These are phyloP conservation scores for Daphne laureola DNA, from an alignment of 441 rosid genomes.

Conservation along the genomic window DNA sequence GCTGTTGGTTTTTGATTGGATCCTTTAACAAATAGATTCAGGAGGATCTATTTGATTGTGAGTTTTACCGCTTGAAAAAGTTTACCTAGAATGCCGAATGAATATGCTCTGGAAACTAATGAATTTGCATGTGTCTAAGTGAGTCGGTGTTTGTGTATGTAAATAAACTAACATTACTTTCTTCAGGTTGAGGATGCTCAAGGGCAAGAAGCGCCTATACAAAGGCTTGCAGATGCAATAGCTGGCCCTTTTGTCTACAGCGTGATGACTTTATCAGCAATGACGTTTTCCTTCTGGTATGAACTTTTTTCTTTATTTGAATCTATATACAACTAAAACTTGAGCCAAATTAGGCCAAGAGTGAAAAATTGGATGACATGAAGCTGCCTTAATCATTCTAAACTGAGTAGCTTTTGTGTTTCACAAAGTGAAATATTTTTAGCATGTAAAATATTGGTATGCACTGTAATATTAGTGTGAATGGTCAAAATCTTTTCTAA, in stretches of 20 bases:
- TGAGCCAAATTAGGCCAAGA: no score
- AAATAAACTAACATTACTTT: not conserved
- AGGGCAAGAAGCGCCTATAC: constrained; percentile 90
- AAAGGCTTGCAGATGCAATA: constrained; percentile 88
- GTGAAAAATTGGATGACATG: not conserved
- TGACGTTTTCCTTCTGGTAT: constrained; percentile 89
- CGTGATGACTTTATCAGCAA: constrained; percentile 76
- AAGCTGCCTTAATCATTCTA: not conserved
- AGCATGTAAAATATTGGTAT: constrained; percentile 2
- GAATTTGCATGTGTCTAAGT: no score
- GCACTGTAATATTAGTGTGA: not conserved
- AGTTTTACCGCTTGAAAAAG: no score
- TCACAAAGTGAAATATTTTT: not conserved
- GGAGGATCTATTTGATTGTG: no score
- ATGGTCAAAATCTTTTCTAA: no score
- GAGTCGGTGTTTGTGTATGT: no score
- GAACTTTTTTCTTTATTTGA: constrained; percentile 17
- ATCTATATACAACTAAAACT: constrained; percentile 4
- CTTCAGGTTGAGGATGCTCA: constrained; percentile 94
- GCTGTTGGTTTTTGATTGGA: no score
- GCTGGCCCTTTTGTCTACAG: constrained; percentile 95
- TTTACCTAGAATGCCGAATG: no score
- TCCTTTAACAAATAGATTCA: no score
- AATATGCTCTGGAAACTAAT: no score
- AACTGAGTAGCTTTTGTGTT: constrained; percentile 3